Evolutionary conservation across 2,329 filamentous ascomycete species (phyloP).

Genomic region (Cladophialophora yegresii): DNA sequence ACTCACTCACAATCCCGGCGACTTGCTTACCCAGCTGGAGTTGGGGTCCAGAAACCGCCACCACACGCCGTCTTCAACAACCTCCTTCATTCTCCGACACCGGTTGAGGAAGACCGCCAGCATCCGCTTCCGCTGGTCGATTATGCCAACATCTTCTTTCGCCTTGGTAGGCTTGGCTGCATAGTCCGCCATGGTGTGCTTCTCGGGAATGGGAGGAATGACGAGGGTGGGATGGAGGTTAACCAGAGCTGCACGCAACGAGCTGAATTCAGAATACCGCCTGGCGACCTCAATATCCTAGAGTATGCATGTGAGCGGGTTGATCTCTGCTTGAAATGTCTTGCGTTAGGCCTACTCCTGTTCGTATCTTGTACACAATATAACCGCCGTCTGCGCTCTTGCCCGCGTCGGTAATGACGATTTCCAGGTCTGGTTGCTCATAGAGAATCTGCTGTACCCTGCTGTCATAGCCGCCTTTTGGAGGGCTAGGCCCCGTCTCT

Average conservation of each 20-base stretch:
- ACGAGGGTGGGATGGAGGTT: slow-evolving; percentile 92
- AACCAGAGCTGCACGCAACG: slow-evolving; percentile 82
- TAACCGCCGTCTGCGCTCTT: slow-evolving; percentile 93
- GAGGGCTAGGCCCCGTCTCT: slow-evolving; percentile 56
- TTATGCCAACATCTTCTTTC: slow-evolving; percentile 95
- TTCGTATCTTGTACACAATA: slow-evolving; percentile 96
- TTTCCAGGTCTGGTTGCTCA: slow-evolving; percentile 85
- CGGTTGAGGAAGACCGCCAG: slow-evolving; percentile 91
- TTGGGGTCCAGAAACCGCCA: slow-evolving; percentile 98
- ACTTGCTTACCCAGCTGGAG: slow-evolving; percentile 79
- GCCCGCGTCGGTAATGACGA: slow-evolving; percentile 89
- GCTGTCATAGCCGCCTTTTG: slow-evolving; percentile 88
- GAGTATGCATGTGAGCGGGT: not conserved
- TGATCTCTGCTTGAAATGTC: not conserved
- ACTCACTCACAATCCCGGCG: not conserved
- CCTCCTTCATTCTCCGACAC: slow-evolving; percentile 87
- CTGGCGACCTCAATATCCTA: slow-evolving; percentile 94
- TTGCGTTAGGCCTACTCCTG: slow-evolving; percentile 66
- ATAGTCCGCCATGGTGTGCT: slow-evolving; percentile 98
- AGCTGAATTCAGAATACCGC: slow-evolving; percentile 95
- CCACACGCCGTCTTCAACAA: slow-evolving; percentile 91
- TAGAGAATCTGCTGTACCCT: slow-evolving; percentile 97
- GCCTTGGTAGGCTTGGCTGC: slow-evolving; percentile 96
- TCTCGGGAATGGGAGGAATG: slow-evolving; percentile 95
- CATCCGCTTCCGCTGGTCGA: slow-evolving; percentile 96